phyloP scores from a whole-genome alignment of 2,329 filamentous ascomycete species.

The Dactylonectria estremocensis region DNA sequence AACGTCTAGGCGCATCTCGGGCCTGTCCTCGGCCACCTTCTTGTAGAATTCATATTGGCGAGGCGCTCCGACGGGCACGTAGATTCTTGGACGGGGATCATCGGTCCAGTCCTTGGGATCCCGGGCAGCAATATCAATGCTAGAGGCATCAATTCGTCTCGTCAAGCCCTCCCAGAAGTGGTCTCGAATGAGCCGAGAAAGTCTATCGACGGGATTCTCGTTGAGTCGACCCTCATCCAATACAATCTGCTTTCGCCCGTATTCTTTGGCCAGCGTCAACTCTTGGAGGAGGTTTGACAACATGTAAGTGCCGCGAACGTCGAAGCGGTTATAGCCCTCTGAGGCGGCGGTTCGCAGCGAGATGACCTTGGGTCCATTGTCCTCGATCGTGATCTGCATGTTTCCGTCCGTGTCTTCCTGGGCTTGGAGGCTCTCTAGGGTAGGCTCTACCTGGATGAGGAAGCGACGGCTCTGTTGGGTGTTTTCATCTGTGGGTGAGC shows the following conservation, averaged over 20 bases:
- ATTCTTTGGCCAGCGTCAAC: constrained; percentile 91
- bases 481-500: constrained; percentile 74
- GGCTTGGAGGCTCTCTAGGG: constrained; percentile 82
- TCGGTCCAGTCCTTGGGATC: constrained; percentile 97
- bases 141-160: constrained; percentile 88
- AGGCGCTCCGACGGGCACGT: constrained; percentile 86
- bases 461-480: constrained; percentile 81
- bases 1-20: constrained; percentile 91
- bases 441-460: constrained; percentile 88
- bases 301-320: constrained; percentile 97
- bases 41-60: constrained; percentile 93
- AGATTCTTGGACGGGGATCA: constrained; percentile 91
- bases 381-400: constrained; percentile 98
- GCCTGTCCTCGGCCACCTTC: constrained; percentile 81
- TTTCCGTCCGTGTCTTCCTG: constrained; percentile 96
- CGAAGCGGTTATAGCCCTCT: constrained; percentile 88
- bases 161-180: constrained; percentile 96
- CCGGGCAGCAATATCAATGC: constrained; percentile 86
- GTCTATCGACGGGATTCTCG: constrained; percentile 92
- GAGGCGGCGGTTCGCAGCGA: constrained; percentile 88
- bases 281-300: constrained; percentile 97
- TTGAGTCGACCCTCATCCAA: constrained; percentile 92
- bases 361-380: constrained; percentile 91
- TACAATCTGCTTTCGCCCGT: constrained; percentile 89
- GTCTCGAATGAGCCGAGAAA: constrained; percentile 88